A percentile compares a stretch with the other conserved stretches of the same genome.
Evolutionary conservation across 108 stramenopile species (phyloP).

Genomic region (Stephanodiscus minutulus): DNA sequence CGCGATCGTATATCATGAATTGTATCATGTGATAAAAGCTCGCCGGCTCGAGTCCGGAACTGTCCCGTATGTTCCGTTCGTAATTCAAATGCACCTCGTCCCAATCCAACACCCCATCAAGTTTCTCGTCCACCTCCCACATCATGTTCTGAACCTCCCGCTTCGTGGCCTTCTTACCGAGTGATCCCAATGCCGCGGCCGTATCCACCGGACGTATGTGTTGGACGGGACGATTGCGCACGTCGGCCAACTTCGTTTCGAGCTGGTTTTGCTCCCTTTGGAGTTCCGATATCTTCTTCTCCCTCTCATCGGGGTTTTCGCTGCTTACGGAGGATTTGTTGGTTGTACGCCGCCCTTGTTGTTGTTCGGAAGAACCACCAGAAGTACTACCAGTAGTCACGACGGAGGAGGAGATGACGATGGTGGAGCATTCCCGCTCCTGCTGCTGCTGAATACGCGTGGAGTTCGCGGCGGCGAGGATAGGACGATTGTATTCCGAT

Average conservation of each 20-base stretch:
- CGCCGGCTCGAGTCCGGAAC: constrained; percentile 82
- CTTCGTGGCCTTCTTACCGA: constrained; percentile 65
- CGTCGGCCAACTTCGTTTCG: constrained; percentile 29
- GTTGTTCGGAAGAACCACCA: too few species aligned
- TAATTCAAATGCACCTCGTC: constrained; percentile 87
- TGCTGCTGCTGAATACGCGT: too few species aligned
- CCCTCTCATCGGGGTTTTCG: too few species aligned
- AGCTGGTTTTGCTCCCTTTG: constrained; percentile 34
- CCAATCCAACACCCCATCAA: constrained; percentile 89
- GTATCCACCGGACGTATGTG: constrained; percentile 64
- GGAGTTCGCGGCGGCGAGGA: constrained; percentile 32
- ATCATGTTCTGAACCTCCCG: constrained; percentile 88
- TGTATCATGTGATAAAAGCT: constrained; percentile 85
- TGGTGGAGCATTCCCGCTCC: too few species aligned
- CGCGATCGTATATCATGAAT: constrained; percentile 88
- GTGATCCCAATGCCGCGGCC: constrained; percentile 59
- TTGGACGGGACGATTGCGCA: constrained; percentile 43
- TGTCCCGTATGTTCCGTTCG: constrained; percentile 82
- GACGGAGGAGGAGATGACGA: too few species aligned
- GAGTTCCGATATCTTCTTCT: constrained; percentile 20
- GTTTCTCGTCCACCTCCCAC: constrained; percentile 93
- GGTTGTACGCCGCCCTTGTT: too few species aligned
- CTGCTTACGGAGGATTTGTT: too few species aligned
- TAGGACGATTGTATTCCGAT: constrained; percentile 28
- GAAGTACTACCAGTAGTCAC: too few species aligned